These are phyloP conservation scores for Angophora floribunda DNA, from an alignment of 345 rosid species.

Conservation along the genomic window DNA sequence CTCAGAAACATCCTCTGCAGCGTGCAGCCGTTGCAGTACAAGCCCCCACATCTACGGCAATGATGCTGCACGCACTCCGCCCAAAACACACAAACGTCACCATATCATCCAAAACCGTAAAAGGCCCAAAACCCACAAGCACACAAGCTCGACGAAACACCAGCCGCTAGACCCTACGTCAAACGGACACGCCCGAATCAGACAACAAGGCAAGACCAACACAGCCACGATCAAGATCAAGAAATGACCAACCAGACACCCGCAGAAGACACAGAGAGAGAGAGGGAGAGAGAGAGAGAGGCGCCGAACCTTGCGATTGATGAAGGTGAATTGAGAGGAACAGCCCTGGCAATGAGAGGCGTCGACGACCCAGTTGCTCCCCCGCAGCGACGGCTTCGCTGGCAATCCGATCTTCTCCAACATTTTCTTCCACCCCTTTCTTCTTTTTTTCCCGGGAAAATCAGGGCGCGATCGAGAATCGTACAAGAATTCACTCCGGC, in stretches of 20 bases:
- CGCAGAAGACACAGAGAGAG: neutral
- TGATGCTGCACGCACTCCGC: constrained; percentile 50
- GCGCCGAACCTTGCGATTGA: constrained; percentile 82
- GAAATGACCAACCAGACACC: neutral
- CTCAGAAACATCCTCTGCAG: constrained; percentile 73
- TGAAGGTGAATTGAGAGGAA: constrained; percentile 83
- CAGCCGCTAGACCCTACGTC: no score
- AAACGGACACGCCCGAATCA: neutral
- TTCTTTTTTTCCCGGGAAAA: neutral
- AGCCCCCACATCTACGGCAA: constrained; percentile 92
- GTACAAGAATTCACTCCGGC: neutral
- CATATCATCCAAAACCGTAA: neutral
- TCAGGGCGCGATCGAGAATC: neutral
- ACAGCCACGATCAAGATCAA: neutral
- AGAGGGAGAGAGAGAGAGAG: neutral
- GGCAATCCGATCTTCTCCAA: constrained; percentile 95
- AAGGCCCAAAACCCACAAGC: neutral
- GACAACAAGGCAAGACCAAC: neutral
- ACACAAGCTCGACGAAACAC: neutral
- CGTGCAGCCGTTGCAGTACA: constrained; percentile 74
- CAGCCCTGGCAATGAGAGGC: constrained; percentile 97
- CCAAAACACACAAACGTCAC: neutral
- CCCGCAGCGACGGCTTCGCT: constrained; percentile 73
- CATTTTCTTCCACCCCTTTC: constrained; percentile 17
- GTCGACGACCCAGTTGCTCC: constrained; percentile 76